phyloP scores from a whole-genome alignment of 495 filamentous ascomycete species.

The Saxispiralis lemnorum region DNA sequence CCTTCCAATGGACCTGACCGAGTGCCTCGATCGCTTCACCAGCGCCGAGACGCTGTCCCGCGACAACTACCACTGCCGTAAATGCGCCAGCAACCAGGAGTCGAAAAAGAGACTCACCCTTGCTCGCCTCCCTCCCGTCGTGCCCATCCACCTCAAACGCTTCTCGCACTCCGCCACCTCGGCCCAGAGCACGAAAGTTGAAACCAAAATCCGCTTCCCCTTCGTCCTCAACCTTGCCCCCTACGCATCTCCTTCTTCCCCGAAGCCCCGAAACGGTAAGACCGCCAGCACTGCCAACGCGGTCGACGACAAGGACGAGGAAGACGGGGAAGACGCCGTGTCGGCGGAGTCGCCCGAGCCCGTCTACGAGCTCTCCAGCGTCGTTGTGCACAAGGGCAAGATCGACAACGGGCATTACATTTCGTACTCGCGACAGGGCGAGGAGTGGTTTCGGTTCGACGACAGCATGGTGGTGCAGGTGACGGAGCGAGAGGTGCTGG shows the following conservation, averaged over 20 bases:
- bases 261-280: constrained; percentile 8
- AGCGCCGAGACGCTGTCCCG: constrained; percentile 44
- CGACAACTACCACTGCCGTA: constrained; percentile 57
- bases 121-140: constrained; percentile 59
- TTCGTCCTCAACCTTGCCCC: constrained; percentile 74
- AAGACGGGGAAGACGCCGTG: constrained; percentile 9
- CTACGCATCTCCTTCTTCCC: constrained; percentile 48
- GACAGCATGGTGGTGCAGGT: constrained; percentile 76
- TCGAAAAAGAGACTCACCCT: constrained; percentile 68
- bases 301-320: not conserved
- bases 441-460: constrained; percentile 85
- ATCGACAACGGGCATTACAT: constrained; percentile 84
- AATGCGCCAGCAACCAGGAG: constrained; percentile 48
- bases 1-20: constrained; percentile 31
- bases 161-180: constrained; percentile 8
- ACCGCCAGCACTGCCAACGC: not conserved
- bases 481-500: constrained; percentile 59
- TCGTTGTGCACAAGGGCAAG: constrained; percentile 72
- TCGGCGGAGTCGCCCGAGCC: constrained; percentile 25
- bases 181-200: constrained; percentile 47
- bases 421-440: constrained; percentile 62
- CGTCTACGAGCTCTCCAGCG: constrained; percentile 66
- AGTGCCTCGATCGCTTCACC: constrained; percentile 71
- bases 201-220: constrained; percentile 65
- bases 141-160: constrained; percentile 73